Evolutionary conservation across 1,139 yeast genomes (phyloP), one percentile per base, ranked within the genome.

Genomic region (Saccharomyces hybrid): DNA sequence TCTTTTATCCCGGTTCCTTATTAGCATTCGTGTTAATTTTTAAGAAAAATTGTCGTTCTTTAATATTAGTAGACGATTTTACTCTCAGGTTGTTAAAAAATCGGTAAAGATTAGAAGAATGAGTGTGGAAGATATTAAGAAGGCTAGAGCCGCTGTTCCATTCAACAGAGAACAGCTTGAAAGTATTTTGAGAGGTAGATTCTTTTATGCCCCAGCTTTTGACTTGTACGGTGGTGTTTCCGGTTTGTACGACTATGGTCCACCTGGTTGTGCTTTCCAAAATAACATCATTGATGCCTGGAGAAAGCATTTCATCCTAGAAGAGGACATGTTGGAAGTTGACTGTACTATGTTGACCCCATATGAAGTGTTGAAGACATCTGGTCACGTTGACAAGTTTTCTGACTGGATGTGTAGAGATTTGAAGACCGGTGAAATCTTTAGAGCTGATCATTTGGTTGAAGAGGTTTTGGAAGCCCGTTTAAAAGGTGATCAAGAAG

Each of bases 321-420:
- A 95, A 73, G 99, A 95, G 76, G 98, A 93, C 69, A 95, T 95
- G 98, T 81, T 91, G 70, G 99, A 95, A 74, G 98, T 95, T 56
- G 99, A 95, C 76, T 86, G 96, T 73, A 89, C 99, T 57, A 91
- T 93, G 89, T 79, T 95, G 73, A 95, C 99, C 49, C 99, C 99
- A 16, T 86, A 88, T 68, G 99, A 95, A 71, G 99, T 95, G 48
- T 80, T 95, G 72, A 95, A 95, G 77, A 95, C 99, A 49, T 91
- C 98, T 52, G 99, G 99, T 65, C 99, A 95, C 73, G 99, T 95
- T 60, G 99, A 93, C 72, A 93, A 95, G 78, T 95, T 95, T 71
- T 88, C 97, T 60, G 99, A 95, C 73, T 95, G 97, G 97, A 93
- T 95, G 99, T 90, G 97, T 74, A 86, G 87, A 70, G 99, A 95